Evolutionary conservation across 2,329 filamentous ascomycete species (phyloP), one percentile per base, ranked within the genome.

Genomic region (Verruconis gallopava): DNA sequence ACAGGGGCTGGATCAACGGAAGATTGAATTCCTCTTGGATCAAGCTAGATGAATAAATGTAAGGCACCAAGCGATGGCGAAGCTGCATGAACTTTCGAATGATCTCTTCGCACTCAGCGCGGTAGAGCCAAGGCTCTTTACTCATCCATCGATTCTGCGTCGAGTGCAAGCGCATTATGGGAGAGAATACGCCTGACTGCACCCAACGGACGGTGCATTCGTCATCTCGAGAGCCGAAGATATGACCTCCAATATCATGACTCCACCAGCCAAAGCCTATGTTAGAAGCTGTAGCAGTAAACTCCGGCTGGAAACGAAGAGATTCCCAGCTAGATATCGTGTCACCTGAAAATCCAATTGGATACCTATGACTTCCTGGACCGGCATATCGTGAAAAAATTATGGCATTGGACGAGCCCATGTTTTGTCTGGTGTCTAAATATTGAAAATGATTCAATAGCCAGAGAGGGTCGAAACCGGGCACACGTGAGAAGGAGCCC

Each of bases 191-290:
- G 4, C 75, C 76, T 2, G 73, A 62, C 51, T 80, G 76, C 1
- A 77, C 64, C 76, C 75, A 80, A 14, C 76, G 66, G 1, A 69
- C 65, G 1, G 67, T 64, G 5, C 78, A 60, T 49, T 80, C 72
- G 39, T 77, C 75, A 38, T 75, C 71, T 4, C 69, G 67, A 30
- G 57, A 57, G 3, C 76, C 76, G 2, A 56, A 53, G 49, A 72
- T 70, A 51, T 80, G 76, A 0, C 76, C 76, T n/a, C 76, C 76
- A 20, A 80, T 77, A 47, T 80, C 76, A 53, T 80, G 75, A 38
- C 71, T 75, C 76, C 76, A 80, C 75, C 75, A 79, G 2, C 75
- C 76, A 47, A 75, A 80, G 0, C 76, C 76, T 45, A 80, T 77
- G 53, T 81, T 80, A 6, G 73, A 75, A 0, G 76, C 73, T 0